These are phyloP conservation scores for Andalucia godoyi DNA, from an alignment of 78 protist genomes.

Conservation along the genomic window DNA sequence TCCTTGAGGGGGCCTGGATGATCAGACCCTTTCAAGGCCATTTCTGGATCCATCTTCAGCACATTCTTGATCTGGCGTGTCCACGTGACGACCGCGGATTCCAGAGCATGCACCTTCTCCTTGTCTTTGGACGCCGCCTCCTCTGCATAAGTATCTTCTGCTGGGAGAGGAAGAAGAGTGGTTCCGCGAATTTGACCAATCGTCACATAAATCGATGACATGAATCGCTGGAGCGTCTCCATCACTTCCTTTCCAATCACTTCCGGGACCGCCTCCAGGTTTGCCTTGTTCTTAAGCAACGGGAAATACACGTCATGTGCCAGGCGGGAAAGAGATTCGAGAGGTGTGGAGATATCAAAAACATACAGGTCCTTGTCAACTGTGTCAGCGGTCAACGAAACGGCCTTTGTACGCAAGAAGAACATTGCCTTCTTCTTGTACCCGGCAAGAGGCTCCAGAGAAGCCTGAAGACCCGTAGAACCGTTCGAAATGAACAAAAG, in stretches of 20 bases:
- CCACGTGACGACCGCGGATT: slow-evolving; percentile 57
- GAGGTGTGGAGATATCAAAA: not conserved
- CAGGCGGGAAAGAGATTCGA: not conserved
- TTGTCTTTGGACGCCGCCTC: slow-evolving; percentile 12
- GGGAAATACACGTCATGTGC: not conserved
- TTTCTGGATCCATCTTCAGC: slow-evolving; percentile 1
- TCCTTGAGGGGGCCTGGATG: slow-evolving; percentile 55
- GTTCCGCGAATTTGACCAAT: slow-evolving; percentile 24
- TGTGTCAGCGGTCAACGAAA: not conserved
- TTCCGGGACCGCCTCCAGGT: slow-evolving; percentile 7
- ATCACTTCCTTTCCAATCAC: slow-evolving; percentile 9
- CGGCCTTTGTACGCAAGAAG: not conserved
- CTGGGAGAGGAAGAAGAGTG: slow-evolving; percentile 45
- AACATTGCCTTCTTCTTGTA: slow-evolving; percentile 3
- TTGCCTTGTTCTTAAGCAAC: not conserved
- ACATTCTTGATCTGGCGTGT: slow-evolving; percentile 32
- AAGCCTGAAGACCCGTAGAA: not conserved
- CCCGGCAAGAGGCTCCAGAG: not conserved
- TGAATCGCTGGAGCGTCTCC: not conserved
- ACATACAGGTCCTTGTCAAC: not conserved
- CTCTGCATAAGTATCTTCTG: not conserved
- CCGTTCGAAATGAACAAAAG: not conserved
- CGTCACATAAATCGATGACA: not conserved
- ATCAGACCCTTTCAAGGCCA: not conserved
- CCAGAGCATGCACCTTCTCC: slow-evolving; percentile 31